Evolutionary conservation across 495 filamentous ascomycete genomes (phyloP).

Genomic region (Tuber brumale): DNA sequence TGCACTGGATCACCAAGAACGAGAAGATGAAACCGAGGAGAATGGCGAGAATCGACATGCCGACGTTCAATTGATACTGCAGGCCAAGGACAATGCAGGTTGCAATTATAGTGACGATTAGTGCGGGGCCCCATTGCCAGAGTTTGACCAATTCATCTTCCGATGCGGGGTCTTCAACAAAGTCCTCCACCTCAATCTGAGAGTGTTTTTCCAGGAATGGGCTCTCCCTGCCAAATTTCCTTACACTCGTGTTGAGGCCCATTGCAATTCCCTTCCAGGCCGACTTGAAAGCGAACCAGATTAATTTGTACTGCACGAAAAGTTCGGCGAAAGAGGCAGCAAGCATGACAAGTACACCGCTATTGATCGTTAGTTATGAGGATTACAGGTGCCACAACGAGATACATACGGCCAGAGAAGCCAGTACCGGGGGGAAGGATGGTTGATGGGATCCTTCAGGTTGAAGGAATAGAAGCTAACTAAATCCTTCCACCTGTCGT

Average conservation of each 20-base stretch:
- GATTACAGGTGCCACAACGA: not conserved
- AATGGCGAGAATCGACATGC: slow-evolving; percentile 56
- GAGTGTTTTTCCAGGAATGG: slow-evolving; percentile 52
- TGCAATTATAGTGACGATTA: slow-evolving; percentile 50
- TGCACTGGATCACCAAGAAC: slow-evolving; percentile 61
- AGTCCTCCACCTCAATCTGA: slow-evolving; percentile 55
- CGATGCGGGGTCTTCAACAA: slow-evolving; percentile 53
- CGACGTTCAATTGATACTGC: slow-evolving; percentile 57
- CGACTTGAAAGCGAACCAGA: slow-evolving; percentile 51
- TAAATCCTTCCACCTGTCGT: slow-evolving; percentile 44
- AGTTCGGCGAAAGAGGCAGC: slow-evolving; percentile 57
- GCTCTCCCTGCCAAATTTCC: slow-evolving; percentile 46
- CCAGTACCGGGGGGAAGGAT: slow-evolving; percentile 59
- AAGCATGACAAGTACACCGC: slow-evolving; percentile 59
- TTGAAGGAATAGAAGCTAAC: slow-evolving; percentile 51
- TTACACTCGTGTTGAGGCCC: slow-evolving; percentile 44
- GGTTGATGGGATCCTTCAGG: slow-evolving; percentile 46
- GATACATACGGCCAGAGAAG: slow-evolving; percentile 53
- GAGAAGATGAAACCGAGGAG: slow-evolving; percentile 62
- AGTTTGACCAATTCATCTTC: slow-evolving; percentile 53
- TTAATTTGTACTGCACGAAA: slow-evolving; percentile 55
- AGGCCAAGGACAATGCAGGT: slow-evolving; percentile 56
- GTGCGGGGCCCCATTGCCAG: slow-evolving; percentile 57
- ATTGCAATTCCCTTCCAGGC: slow-evolving; percentile 48
- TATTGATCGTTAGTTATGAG: slow-evolving; percentile 1